phyloP scores from a whole-genome alignment of 2,329 filamentous ascomycete species.

The Colletotrichum echinochloae region DNA sequence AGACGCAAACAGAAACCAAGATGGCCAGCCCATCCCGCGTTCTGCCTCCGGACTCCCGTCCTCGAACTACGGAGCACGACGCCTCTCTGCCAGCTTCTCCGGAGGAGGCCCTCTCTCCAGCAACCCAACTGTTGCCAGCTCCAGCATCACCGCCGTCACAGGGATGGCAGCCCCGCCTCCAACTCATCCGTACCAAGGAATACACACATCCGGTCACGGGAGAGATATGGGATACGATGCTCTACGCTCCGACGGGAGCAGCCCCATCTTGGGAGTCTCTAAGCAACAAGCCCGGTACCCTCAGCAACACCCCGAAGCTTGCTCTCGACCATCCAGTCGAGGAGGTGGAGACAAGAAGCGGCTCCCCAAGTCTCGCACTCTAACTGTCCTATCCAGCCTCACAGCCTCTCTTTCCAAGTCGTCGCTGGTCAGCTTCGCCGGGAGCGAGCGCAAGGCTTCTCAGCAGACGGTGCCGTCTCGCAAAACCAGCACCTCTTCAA shows the following conservation, averaged over 20 bases:
- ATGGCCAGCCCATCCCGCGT: neutral
- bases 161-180: conserved; percentile 33
- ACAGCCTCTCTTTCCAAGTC: conserved; percentile 58
- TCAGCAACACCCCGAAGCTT: conserved; percentile 30
- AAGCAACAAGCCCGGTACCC: conserved; percentile 29
- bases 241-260: conserved; percentile 5
- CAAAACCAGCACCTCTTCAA: conserved; percentile 38
- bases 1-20: neutral
- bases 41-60: neutral
- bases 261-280: neutral
- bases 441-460: conserved; percentile 27
- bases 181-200: conserved; percentile 31
- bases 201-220: neutral
- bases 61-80: conserved; percentile 27
- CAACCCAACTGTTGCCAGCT: conserved; percentile 49
- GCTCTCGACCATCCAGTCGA: neutral
- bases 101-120: conserved; percentile 44
- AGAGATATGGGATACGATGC: neutral
- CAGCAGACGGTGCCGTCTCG: conserved; percentile 15
- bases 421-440: conserved; percentile 26
- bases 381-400: conserved; percentile 59
- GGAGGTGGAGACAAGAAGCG: conserved; percentile 22
- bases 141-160: conserved; percentile 44
- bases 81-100: conserved; percentile 49
- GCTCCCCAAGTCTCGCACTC: conserved; percentile 59